phyloP scores from a whole-genome alignment of 352 stramenopile genomes.

The Halophytophthora polymorphica region DNA sequence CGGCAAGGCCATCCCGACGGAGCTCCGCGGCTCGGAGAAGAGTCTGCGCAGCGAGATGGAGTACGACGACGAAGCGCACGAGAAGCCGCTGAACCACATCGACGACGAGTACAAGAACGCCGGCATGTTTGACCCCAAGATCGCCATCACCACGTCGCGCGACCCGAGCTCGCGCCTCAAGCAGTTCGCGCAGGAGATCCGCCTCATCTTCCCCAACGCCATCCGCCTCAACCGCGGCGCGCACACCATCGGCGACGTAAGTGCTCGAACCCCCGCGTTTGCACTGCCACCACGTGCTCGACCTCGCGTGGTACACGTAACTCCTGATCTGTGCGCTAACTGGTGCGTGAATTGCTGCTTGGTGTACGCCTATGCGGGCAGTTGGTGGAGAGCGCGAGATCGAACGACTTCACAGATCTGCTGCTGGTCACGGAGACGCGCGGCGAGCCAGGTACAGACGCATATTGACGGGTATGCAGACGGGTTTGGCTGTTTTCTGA shows the following conservation, averaged over 20 bases:
- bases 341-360: neutral
- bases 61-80: conserved; percentile 88
- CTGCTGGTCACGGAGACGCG: conserved; percentile 98
- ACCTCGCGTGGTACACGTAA: too few relatives aligned
- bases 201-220: conserved; percentile 97
- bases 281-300: neutral
- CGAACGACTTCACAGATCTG: conserved; percentile 98
- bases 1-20: conserved; percentile 97
- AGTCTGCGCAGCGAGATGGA: conserved; percentile 91
- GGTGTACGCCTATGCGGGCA: conserved; percentile 62
- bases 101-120: conserved; percentile 99
- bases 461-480: neutral
- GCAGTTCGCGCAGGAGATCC: conserved; percentile 99
- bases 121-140: conserved; percentile 95
- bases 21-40: conserved; percentile 93
- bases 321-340: neutral
- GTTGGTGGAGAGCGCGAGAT: conserved; percentile 95
- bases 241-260: conserved; percentile 90
- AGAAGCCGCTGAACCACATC: conserved; percentile 89
- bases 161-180: conserved; percentile 97
- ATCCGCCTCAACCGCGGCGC: conserved; percentile 96
- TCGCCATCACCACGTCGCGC: conserved; percentile 98
- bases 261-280: conserved; percentile 2
- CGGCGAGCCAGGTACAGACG: conserved; percentile 89
- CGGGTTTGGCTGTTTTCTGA: conserved; percentile 4